Percentiles rank a stretch among this genome's conserved stretches.
phyloP scores from a whole-genome alignment of 176 grass and related monocot genomes.

The Musa troglodytarum region DNA sequence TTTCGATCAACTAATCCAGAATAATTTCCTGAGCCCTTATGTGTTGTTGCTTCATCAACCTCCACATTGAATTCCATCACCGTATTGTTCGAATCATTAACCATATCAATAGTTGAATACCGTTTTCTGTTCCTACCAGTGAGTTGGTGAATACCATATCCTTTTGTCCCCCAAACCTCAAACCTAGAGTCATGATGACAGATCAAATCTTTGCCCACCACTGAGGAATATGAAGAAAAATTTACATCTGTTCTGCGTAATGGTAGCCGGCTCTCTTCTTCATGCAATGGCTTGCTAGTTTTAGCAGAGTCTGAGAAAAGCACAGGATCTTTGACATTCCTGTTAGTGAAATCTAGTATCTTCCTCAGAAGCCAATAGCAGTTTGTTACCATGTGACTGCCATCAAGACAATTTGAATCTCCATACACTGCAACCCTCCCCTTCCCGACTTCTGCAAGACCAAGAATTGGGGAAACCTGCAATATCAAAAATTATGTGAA shows the following conservation, averaged over 20 bases:
- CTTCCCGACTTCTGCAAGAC: slow-evolving; percentile 51
- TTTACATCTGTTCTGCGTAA: slow-evolving; percentile 72
- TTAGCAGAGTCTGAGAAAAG: slow-evolving; percentile 66
- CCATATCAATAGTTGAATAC: slow-evolving; percentile 33
- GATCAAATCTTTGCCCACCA: slow-evolving; percentile 70
- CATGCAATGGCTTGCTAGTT: slow-evolving; percentile 48
- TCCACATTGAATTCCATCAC: slow-evolving; percentile 18
- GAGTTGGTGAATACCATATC: slow-evolving; percentile 49
- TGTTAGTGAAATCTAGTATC: slow-evolving; percentile 80
- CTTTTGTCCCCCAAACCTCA: slow-evolving; percentile 77
- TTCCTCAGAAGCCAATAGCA: slow-evolving; percentile 92
- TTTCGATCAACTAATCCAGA: slow-evolving; percentile 15
- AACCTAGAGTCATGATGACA: slow-evolving; percentile 77
- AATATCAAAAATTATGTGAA: slow-evolving; percentile 11
- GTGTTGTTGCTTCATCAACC: slow-evolving; percentile 24
- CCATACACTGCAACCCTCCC: slow-evolving; percentile 81
- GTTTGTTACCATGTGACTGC: slow-evolving; percentile 99
- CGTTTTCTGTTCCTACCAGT: slow-evolving; percentile 49
- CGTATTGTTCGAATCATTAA: slow-evolving; percentile 28
- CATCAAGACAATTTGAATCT: slow-evolving; percentile 96
- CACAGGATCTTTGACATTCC: slow-evolving; percentile 66
- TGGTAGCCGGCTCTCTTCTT: slow-evolving; percentile 34
- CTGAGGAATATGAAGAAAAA: slow-evolving; percentile 73
- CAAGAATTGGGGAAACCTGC: slow-evolving; percentile 74
- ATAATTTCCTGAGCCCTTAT: slow-evolving; percentile 28